Percentiles rank a stretch among this genome's conserved stretches.
phyloP scores from a whole-genome alignment of 78 protist species.

The Protostelium mycophagum region DNA sequence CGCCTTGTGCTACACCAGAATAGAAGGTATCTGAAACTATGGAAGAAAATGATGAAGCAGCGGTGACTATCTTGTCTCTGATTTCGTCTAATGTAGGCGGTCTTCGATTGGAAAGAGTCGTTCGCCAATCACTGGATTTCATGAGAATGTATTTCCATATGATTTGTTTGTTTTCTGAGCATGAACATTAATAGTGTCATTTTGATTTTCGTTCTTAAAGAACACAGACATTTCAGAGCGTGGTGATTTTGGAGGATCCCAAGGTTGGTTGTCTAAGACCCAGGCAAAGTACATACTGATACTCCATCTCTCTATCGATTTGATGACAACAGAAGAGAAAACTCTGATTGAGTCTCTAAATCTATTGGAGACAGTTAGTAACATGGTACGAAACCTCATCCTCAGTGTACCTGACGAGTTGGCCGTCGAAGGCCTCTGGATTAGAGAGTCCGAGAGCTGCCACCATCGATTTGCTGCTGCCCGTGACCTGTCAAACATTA shows the following conservation, averaged over 20 bases:
- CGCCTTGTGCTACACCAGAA: neutral
- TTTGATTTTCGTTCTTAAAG: neutral
- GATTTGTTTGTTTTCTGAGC: no score
- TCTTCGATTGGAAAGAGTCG: neutral
- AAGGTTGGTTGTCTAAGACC: neutral
- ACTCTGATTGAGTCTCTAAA: neutral
- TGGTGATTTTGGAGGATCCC: neutral
- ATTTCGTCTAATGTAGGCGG: neutral
- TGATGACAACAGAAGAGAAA: neutral
- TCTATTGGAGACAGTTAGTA: neutral
- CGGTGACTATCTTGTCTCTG: neutral
- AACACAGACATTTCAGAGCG: no score
- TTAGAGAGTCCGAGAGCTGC: neutral
- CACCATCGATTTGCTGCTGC: neutral
- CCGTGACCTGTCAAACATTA: no score
- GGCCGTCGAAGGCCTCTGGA: neutral
- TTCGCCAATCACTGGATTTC: neutral
- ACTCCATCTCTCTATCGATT: neutral
- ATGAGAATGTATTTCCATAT: no score
- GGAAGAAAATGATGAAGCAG: neutral
- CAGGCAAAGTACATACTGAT: neutral
- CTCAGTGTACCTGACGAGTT: neutral
- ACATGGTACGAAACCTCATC: neutral
- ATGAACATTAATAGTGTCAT: neutral
- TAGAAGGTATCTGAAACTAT: neutral